Base-by-base conservation (phyloP, 1,284 basidiomycete genomes). In the Ceratobasidium sp. region DNA sequence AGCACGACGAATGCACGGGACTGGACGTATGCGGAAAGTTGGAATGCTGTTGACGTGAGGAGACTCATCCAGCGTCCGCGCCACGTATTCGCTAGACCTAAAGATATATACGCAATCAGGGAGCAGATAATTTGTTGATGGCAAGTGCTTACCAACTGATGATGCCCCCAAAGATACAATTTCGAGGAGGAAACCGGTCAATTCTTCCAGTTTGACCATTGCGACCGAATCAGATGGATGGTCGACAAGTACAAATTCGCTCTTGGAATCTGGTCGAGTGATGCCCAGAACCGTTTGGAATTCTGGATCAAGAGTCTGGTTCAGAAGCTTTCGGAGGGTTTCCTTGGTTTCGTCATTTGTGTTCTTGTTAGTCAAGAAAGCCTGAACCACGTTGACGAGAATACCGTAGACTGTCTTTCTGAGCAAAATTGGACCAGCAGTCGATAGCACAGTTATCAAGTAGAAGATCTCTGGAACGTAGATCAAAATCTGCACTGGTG, bases 31-130 rank as follows among this genome's bases (percentile, higher is more conserved):
- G 94, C 92, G 14, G 94, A 95, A 72, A 93, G 88, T 79, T 97
- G 96, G 84, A 98, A 97, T 23, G 95, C 94, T 0, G 92, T 94
- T 1, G 94, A 90, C 0, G 93, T 92, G n/a, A 96, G 89, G 69
- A 98, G 81, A 70, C 94, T 91, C 89, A 96, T 94, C 93, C 96
- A 95, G 46, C 96, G 86, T 30, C 95, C 93, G 72, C 92, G 87
- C 96, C 96, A 98, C 16, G 92, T 88, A 78, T 98, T 98, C 48
- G 93, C 83, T 10, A 95, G 84, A 65, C 94, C 96, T 94, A 74
- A 50, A n/a, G 65, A 30, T n/a, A n/a, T n/a, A 53, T 18, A 57
- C 12, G n/a, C 0, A 5, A 14, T 43, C 61, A 30, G 48, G 26
- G 36, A 23, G 30, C 6, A 8, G 26, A 46, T n/a, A 16, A 32